Evolutionary conservation across 352 stramenopile genomes (phyloP), one percentile per base, ranked within the genome.

Genomic region (Thraustochytrium striatum): DNA sequence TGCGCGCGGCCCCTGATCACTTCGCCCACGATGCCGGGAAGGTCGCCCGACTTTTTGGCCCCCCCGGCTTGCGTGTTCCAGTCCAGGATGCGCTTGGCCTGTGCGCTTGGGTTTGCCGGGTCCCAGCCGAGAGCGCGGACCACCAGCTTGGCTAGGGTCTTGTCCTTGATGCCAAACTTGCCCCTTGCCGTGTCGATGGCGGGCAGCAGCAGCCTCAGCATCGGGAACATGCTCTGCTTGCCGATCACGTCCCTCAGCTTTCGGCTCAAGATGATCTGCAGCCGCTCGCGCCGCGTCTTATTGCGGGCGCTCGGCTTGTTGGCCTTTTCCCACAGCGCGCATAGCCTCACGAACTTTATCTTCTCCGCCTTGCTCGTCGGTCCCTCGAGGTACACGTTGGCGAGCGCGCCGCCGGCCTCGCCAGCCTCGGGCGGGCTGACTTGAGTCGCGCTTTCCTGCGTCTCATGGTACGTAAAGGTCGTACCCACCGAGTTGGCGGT

Each of bases 171-270:
- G n/a, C 65, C 65, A 38, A 61, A 75, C 47, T 38, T 5, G 8
- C 44, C 39, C 21, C 65, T 32, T 9, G 35, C 41, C 25, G 13
- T 32, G 30, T 75, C 65, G 0, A 61, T 32, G 25, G 16, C 5
- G 5, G 65, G 65, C 8, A 75, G 21, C 19, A 75, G 61, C 30
- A 75, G 65, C 9, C 65, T 7, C 16, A 61, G n/a, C 0, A 75
- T 16, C 28, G 65, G 65, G 16, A 41, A 75, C 52, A 61, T 72
- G 32, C 8, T 62, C 50, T 75, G 65, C 13, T 75, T 75, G 0
- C 13, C 39, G 39, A 16, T 52, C 32, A 7, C 33, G 44, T 75
- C 52, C 16, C 43, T 28, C 30, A 75, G 52, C 39, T 25, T 13
- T 13, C 25, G 19, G 5, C 25, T 72, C 13, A 75, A 75, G 39